These are phyloP conservation scores for Phytophthora fragariaefolia DNA, from an alignment of 352 stramenopile species.

Conservation along the genomic window DNA sequence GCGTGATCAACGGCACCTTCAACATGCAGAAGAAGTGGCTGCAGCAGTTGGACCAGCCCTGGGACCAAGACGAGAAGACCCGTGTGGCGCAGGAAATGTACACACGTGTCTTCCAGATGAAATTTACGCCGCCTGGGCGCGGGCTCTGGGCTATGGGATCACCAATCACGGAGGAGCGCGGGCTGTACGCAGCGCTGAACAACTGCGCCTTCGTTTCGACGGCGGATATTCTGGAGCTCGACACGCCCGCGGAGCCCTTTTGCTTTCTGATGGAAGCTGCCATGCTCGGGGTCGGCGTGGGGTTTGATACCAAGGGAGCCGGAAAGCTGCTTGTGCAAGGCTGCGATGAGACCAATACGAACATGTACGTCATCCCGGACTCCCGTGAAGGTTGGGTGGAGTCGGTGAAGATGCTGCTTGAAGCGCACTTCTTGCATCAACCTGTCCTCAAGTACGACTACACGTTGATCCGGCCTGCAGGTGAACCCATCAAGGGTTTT, in stretches of 20 bases:
- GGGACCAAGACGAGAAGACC: conserved; percentile 69
- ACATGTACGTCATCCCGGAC: conserved; percentile 54
- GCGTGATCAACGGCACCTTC: conserved; percentile 95
- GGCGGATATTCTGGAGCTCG: conserved; percentile 60
- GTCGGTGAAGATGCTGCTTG: conserved; percentile 80
- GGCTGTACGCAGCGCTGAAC: conserved; percentile 91
- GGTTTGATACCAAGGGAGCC: conserved; percentile 93
- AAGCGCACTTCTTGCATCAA: conserved; percentile 80
- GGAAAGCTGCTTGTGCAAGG: conserved; percentile 59
- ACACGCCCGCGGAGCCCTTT: conserved; percentile 83
- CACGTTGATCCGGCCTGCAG: conserved; percentile 78
- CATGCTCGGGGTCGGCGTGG: conserved; percentile 95
- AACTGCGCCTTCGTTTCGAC: conserved; percentile 96
- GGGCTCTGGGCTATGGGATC: conserved; percentile 96
- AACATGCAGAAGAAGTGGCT: conserved; percentile 93
- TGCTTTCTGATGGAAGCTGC: conserved; percentile 96
- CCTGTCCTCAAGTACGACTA: conserved; percentile 80
- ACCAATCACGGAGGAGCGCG: conserved; percentile 86
- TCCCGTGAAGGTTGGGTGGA: conserved; percentile 90
- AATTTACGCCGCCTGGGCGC: conserved; percentile 93
- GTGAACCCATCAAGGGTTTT: conserved; percentile 90
- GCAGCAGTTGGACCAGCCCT: conserved; percentile 51
- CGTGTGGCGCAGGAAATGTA: conserved; percentile 91
- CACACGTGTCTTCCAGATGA: conserved; percentile 93
- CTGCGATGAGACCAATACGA: conserved; percentile 22